These are phyloP conservation scores for Aspergillus hiratsukae DNA, from an alignment of 2,329 filamentous ascomycete species.

Conservation along the genomic window DNA sequence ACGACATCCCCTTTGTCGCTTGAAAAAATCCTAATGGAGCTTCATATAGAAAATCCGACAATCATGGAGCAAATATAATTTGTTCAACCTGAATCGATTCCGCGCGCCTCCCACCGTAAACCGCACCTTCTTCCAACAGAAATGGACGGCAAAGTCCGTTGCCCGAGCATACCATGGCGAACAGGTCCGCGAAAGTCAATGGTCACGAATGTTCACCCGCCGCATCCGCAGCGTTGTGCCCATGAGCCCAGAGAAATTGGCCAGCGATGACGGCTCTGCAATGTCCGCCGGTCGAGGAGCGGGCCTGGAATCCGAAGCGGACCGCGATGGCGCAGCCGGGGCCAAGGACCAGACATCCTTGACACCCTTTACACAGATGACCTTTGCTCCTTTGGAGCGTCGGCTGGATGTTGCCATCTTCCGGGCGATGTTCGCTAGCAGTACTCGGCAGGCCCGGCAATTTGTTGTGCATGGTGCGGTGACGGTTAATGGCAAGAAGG, in stretches of 20 bases:
- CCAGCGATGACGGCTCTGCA: conserved; percentile 73
- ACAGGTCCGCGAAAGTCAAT: conserved; percentile 86
- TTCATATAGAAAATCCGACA: conserved; percentile 74
- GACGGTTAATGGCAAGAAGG: conserved; percentile 94
- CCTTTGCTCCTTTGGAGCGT: conserved; percentile 84
- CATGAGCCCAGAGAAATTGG: conserved; percentile 78
- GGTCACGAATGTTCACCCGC: conserved; percentile 86
- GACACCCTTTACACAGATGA: conserved; percentile 95
- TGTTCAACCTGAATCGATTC: conserved; percentile 74
- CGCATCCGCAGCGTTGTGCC: conserved; percentile 77
- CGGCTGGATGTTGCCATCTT: conserved; percentile 93
- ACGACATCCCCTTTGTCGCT: neutral
- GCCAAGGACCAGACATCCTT: neutral
- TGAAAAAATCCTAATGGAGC: neutral
- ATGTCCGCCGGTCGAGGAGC: conserved; percentile 79
- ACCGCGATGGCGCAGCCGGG: conserved; percentile 15
- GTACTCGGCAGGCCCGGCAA: conserved; percentile 84
- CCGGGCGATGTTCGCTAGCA: conserved; percentile 89
- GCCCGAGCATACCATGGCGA: conserved; percentile 90
- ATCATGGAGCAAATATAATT: conserved; percentile 96
- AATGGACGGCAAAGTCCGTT: conserved; percentile 85
- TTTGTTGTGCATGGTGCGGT: conserved; percentile 91
- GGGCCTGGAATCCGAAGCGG: conserved; percentile 48
- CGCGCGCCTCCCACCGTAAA: conserved; percentile 41
- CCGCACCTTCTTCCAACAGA: conserved; percentile 92